These are phyloP conservation scores for Plenodomus tracheiphilus DNA, from an alignment of 2,329 filamentous ascomycete genomes.

Conservation along the genomic window DNA sequence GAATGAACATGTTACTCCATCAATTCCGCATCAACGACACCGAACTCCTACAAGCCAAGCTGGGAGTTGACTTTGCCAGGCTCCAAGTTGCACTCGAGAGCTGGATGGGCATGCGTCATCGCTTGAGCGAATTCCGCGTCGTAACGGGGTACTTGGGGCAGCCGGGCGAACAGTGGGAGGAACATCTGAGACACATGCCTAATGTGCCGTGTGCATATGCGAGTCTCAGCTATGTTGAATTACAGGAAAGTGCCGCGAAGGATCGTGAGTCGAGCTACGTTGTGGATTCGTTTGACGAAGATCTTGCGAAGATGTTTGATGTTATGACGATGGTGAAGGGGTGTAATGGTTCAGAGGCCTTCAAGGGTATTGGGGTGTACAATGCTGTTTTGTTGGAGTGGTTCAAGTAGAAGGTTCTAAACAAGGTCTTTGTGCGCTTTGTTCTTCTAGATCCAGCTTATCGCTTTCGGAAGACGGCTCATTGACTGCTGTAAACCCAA, in stretches of 20 bases:
- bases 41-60: background rate
- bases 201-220: slow-evolving; percentile 6
- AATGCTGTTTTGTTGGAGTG: slow-evolving; percentile 13
- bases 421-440: too few species aligned
- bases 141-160: slow-evolving; percentile 5
- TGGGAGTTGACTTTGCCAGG: background rate
- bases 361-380: slow-evolving; percentile 4
- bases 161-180: slow-evolving; percentile 12
- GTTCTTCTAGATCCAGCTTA: too few species aligned
- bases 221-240: slow-evolving; percentile 10
- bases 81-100: background rate
- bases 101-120: slow-evolving; percentile 16
- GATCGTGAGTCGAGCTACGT: background rate
- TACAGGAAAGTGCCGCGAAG: background rate
- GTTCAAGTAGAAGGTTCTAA: slow-evolving; percentile 6
- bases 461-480: background rate
- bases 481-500: background rate
- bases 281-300: slow-evolving; percentile 4
- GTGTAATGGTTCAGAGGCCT: slow-evolving; percentile 13
- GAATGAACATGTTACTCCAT: slow-evolving; percentile 10
- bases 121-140: slow-evolving; percentile 5
- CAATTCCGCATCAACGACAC: slow-evolving; percentile 9
- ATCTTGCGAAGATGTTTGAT: slow-evolving; percentile 16
- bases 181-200: slow-evolving; percentile 4
- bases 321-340: slow-evolving; percentile 9